A percentile compares a stretch with the other conserved stretches of the same genome.
phyloP scores from a whole-genome alignment of 129 eudicot genomes.

The Artemisia annua region DNA sequence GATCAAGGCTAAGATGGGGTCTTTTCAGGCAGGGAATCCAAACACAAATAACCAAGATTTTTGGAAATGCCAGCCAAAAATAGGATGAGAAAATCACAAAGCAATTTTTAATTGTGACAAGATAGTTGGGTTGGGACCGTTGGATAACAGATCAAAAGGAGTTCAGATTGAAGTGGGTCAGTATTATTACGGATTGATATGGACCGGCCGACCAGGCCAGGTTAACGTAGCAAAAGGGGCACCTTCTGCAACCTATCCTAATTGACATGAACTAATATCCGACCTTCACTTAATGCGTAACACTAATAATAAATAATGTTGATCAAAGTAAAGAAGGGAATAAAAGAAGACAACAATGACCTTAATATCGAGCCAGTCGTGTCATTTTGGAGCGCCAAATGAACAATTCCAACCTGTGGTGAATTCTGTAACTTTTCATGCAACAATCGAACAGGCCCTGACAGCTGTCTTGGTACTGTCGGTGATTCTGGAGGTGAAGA shows the following conservation, averaged over 20 bases:
- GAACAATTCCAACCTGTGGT: slow-evolving; percentile 88
- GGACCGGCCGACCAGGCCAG: too few species aligned
- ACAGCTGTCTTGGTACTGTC: slow-evolving; percentile 59
- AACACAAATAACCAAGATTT: slow-evolving; percentile 1
- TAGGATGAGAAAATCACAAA: slow-evolving; percentile 1
- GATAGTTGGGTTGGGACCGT: too few species aligned
- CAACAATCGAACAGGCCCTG: slow-evolving; percentile 62
- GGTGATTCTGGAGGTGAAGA: slow-evolving; percentile 90
- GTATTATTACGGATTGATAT: too few species aligned
- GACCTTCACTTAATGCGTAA: not conserved
- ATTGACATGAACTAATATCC: not conserved
- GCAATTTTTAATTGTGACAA: too few species aligned
- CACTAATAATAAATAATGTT: not conserved
- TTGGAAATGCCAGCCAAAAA: not conserved
- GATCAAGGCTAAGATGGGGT: slow-evolving; percentile 18
- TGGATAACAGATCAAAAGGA: too few species aligned
- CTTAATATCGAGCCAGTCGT: slow-evolving; percentile 81
- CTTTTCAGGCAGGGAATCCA: not conserved
- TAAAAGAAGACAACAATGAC: slow-evolving; percentile 33
- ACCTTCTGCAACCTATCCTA: too few species aligned
- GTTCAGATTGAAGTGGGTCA: too few species aligned
- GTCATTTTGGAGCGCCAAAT: slow-evolving; percentile 89
- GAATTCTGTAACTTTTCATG: slow-evolving; percentile 72
- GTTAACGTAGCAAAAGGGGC: too few species aligned
- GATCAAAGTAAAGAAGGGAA: slow-evolving; percentile 14